Base-by-base conservation (phyloP, 2,329 filamentous ascomycete genomes). In the Colletotrichum chlorophyti region DNA sequence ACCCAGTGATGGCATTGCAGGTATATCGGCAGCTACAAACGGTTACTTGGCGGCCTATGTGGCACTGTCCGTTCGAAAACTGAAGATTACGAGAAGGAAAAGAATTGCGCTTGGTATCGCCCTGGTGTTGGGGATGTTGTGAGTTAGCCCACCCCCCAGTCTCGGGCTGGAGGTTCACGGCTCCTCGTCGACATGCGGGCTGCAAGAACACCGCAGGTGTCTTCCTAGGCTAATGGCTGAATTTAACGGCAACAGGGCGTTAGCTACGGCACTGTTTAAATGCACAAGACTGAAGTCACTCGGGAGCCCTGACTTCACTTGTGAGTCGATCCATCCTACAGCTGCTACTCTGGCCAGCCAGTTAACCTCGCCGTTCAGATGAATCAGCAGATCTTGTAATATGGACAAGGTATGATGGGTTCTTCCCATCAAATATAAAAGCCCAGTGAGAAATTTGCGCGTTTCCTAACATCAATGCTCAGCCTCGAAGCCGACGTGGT, bases 31-130 rank as follows among this genome's bases (percentile, higher is more conserved):
- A 11, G 55, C 31, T 21, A 59, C 55, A 4, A 59, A 79, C 57
- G 64, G 78, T 1, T 79, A 79, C 45, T 68, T 79, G 7, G 75
- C 77, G 15, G 54, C 77, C 1, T 79, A 78, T 29, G 75, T 76
- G 0, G 70, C 72, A 2, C 42, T 74, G 2, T 68, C 78, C 0
- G 66, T 79, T 0, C 73, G 61, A 15, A 65, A 65, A 8, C 63
- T 79, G 7, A 73, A 76, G 31, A 68, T 79, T 61, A 69, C 69
- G 9, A 58, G 69, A 12, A 69, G 66, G 50, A 78, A 77, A 65
- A 77, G 78, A 63, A 32, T 78, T 3, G 75, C 70, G 0, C 54
- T 79, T 1, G 67, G 67, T 0, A 60, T 64, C 29, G 70, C 76
- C 0, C 64, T 78, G 8, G 71, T 74, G 1, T 69, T 77, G 24